Conservation (phyloP, 1,139 yeast genomes). For the Trichomonascaceae sp. region DNA sequence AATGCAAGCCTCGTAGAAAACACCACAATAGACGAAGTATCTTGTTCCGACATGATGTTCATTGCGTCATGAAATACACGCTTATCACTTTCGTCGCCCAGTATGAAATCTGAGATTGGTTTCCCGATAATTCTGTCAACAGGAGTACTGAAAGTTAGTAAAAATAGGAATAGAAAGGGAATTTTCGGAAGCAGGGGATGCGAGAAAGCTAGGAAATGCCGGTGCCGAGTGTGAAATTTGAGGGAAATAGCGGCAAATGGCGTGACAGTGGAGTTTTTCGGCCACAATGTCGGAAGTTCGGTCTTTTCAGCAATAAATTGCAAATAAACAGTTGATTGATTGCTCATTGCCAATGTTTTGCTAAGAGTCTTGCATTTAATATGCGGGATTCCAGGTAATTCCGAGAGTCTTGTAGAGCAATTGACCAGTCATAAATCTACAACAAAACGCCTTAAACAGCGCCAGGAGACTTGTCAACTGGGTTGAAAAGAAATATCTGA, state of each 20-base stretch:
- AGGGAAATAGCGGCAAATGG: neutral
- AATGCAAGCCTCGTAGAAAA: constrained; percentile 46
- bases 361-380: neutral
- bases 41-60: constrained; percentile 64
- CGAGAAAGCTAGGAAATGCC: neutral
- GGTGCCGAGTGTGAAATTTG: neutral
- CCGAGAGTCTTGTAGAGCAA: neutral
- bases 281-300: neutral
- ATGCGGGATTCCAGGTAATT: neutral
- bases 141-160: constrained; percentile 45
- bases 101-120: constrained; percentile 59
- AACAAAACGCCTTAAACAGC: neutral
- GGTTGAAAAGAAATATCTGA: neutral
- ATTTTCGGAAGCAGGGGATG: neutral
- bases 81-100: constrained; percentile 63
- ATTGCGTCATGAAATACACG: constrained; percentile 66
- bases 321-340: neutral
- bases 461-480: neutral
- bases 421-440: neutral
- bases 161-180: neutral
- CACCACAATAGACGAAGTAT: constrained; percentile 69
- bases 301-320: neutral
- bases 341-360: neutral
- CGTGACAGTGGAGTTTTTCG: neutral
- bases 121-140: constrained; percentile 48